Conservation (phyloP, 225 moss, liverwort and hornwort genomes). For the Ulota crispa region DNA sequence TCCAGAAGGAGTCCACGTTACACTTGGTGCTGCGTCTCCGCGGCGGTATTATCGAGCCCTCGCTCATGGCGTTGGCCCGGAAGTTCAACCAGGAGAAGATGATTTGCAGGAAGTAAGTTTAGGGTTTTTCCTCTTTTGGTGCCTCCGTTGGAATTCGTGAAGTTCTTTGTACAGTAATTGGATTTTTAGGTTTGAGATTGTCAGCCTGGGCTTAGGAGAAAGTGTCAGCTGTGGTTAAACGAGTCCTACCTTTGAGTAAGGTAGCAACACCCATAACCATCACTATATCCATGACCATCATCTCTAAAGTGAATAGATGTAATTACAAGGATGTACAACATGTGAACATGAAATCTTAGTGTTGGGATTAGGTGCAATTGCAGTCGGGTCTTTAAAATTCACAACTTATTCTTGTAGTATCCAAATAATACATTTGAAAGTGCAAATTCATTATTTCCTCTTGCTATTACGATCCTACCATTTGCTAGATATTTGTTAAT, state of each 20-base stretch:
- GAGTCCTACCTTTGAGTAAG: background rate
- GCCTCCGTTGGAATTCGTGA: background rate
- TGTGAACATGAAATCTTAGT: too few relatives aligned
- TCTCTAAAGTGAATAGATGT: too few relatives aligned
- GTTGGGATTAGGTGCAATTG: too few relatives aligned
- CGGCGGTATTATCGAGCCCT: slow-evolving; percentile 92
- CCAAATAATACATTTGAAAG: too few relatives aligned
- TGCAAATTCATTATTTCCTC: too few relatives aligned
- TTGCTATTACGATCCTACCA: too few relatives aligned
- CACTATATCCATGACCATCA: too few relatives aligned
- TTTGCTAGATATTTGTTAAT: too few relatives aligned
- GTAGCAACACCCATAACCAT: too few relatives aligned
- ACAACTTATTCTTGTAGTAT: too few relatives aligned
- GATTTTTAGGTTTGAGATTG: background rate
- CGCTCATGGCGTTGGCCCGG: slow-evolving; percentile 83
- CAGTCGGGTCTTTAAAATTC: too few relatives aligned
- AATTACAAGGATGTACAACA: too few relatives aligned
- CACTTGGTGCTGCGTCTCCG: slow-evolving; percentile 84
- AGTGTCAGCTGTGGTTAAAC: background rate
- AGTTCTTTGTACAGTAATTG: background rate
- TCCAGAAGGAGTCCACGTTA: slow-evolving; percentile 84
- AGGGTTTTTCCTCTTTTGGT: background rate
- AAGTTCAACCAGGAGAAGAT: slow-evolving; percentile 97
- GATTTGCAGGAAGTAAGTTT: slow-evolving; percentile 91
- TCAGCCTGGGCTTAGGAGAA: background rate